Base-by-base conservation (phyloP, 2,329 filamentous ascomycete genomes). In the Cryphonectria parasitica region DNA sequence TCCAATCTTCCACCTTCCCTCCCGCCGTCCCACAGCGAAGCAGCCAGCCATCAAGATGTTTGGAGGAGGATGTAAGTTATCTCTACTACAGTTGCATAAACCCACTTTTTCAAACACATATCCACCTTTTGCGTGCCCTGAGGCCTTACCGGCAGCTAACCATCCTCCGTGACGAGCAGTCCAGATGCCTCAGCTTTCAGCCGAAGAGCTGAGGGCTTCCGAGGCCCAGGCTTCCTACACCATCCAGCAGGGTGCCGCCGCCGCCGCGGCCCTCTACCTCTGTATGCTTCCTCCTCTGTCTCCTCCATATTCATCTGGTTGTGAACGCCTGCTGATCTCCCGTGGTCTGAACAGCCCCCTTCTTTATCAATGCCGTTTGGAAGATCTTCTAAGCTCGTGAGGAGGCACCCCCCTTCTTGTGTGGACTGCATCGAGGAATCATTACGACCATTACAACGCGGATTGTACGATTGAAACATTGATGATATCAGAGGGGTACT, bases 221-320 rank as follows among this genome's bases (percentile, higher is more conserved):
- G 92, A 95, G 85, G 84, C 85, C 72, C 87, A 91, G 79, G 92
- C 92, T 66, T 84, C 83, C 77, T 85, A 86, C 75, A 91, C 90
- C 66, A 84, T 95, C 75, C 89, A 92, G 83, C 86, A 85, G 76
- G 91, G 91, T 73, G 78, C 91, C 69, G 86, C 88, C 54, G 89
- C 89, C 22, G 90, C 90, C 73, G 84, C 90, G 54, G 80, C 92
- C 65, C 86, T 96, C 64, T 95, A 95, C 79, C 83, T 96, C 72
- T 93, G 93, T 96, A 34, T 8, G 45, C n/a, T 25, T 25, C 8
- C 13, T 39, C 13, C 36, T 39, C 15, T 1, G 13, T 11, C 31
- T 8, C 31, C 19, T 3, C n/a, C 36, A 58, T 25, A 71, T 70
- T 64, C 65, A 58, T 39, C 15, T 49, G 43, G 60, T n/a, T 58